phyloP scores from a whole-genome alignment of 2,329 filamentous ascomycete genomes.

The Sphaerulina populicola region DNA sequence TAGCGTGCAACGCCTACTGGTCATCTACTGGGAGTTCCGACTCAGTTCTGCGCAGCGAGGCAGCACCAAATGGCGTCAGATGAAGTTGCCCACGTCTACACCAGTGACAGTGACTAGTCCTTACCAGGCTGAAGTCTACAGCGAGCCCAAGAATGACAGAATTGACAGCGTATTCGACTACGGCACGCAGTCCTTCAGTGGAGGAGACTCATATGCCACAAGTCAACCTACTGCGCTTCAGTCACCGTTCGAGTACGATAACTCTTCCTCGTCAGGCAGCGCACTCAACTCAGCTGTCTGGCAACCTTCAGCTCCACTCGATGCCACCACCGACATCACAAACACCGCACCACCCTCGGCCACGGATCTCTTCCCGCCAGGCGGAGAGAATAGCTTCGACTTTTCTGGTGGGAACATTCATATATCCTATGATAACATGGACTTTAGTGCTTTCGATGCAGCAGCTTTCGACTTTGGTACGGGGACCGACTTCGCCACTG shows the following conservation, averaged over 20 bases:
- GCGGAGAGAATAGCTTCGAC: conserved; percentile 34
- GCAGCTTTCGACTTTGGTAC: conserved; percentile 27
- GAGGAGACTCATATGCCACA: conserved; percentile 11
- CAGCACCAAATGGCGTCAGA: conserved; percentile 25
- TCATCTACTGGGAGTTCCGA: conserved; percentile 28
- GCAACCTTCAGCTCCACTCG: conserved; percentile 12
- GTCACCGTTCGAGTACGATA: conserved; percentile 31
- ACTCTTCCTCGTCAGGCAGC: conserved; percentile 18
- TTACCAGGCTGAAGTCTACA: not conserved
- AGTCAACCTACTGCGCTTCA: conserved; percentile 19
- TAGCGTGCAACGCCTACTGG: conserved; percentile 25
- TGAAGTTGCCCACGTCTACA: conserved; percentile 19
- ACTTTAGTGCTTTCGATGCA: conserved; percentile 25
- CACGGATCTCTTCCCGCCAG: conserved; percentile 16
- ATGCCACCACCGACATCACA: conserved; percentile 10
- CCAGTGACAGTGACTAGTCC: not conserved
- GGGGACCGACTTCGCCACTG: conserved; percentile 16
- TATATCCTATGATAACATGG: conserved; percentile 33
- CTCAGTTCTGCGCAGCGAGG: conserved; percentile 20
- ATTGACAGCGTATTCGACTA: conserved; percentile 23
- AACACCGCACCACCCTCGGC: conserved; percentile 14
- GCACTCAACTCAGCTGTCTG: conserved; percentile 26
- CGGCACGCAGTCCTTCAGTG: conserved; percentile 3
- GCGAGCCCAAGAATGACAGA: conserved; percentile 14
- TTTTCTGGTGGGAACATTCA: conserved; percentile 37